Base-by-base conservation (phyloP, 2,329 filamentous ascomycete genomes). In the Aureobasidium sp. region DNA sequence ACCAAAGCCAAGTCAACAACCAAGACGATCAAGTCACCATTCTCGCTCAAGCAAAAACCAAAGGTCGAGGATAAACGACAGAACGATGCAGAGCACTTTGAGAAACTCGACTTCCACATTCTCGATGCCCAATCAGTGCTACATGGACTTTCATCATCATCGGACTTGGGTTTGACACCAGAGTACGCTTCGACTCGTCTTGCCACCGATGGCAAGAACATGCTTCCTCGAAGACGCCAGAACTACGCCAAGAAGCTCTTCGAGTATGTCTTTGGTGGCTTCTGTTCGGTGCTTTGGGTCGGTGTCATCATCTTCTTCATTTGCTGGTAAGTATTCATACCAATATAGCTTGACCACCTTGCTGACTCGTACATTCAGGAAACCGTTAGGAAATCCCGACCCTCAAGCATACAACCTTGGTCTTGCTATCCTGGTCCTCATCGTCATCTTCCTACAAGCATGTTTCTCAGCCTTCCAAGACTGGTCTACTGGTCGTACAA, bases 271-370 rank as follows among this genome's bases (percentile, higher is more conserved):
- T 79, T 79, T 66, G 77, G 77, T 39, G 78, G 78, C 48, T 79
- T 79, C 67, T 79, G 77, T 53, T 78, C 77, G 0, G 71, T 79
- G 27, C 72, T 79, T 13, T 79, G 77, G 77, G 66, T 79, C 39
- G 78, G 76, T 21, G 76, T 77, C 53, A 71, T 79, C 64, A 71
- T 79, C 67, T 79, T 79, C 71, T 79, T 79, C 65, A 66, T 80
- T 63, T 79, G 77, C 67, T 80, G 78, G 78, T 57, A 57, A 36
- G 53, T 57, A n/a, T 27, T 57, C 3, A 9, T 1, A 15, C 10
- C 21, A 4, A 7, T 9, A 3, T 41, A 16, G 15, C 9, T 8
- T 4, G 2, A 21, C 3, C 15, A 5, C 25, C 15, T 34, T 34
- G 16, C 52, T 55, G 16, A 55, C 37, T 32, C 13, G 25, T 7